Conservation (phyloP, 192 early-diverging fungal species). For the Phlyctochytrium bullatum region DNA sequence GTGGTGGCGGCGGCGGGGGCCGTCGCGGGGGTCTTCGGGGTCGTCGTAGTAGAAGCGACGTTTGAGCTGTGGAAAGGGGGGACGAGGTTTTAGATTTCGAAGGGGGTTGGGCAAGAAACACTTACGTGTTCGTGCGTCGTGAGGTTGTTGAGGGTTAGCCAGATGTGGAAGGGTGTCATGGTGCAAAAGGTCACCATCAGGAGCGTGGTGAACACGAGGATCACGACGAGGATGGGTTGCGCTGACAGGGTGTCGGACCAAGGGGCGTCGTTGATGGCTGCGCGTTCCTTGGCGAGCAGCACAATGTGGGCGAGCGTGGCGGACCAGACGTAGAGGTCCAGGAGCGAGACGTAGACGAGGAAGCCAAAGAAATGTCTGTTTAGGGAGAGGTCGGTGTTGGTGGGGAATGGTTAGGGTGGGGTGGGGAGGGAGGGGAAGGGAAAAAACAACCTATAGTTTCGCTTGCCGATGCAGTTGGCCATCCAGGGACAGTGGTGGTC, state of each 20-base stretch:
- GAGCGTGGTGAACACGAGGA: slow-evolving; percentile 63
- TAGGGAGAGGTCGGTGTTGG: too few species aligned
- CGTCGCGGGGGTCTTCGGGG: background rate
- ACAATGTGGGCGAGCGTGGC: slow-evolving; percentile 64
- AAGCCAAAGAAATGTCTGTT: slow-evolving; percentile 86
- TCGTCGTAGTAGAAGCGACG: slow-evolving; percentile 1
- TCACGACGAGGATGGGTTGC: slow-evolving; percentile 52
- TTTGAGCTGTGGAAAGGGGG: background rate
- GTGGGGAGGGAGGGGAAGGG: background rate
- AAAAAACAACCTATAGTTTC: slow-evolving; percentile 42
- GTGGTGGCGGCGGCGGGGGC: background rate
- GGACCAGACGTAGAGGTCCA: slow-evolving; percentile 60
- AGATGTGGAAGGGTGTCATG: slow-evolving; percentile 74
- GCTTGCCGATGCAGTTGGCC: slow-evolving; percentile 77
- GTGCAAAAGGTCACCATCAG: slow-evolving; percentile 68
- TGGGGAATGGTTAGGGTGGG: too few species aligned
- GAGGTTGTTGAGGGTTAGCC: slow-evolving; percentile 67
- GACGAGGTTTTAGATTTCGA: background rate
- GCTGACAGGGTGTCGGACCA: slow-evolving; percentile 28
- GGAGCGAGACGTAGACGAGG: slow-evolving; percentile 54
- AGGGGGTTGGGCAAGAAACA: slow-evolving; percentile 9
- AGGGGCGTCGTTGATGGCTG: background rate
- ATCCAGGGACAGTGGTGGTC: slow-evolving; percentile 93
- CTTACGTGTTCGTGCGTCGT: slow-evolving; percentile 83
- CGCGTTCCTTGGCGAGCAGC: slow-evolving; percentile 7